phyloP scores from a whole-genome alignment of 2,329 filamentous ascomycete genomes.

The Apiospora hydei region DNA sequence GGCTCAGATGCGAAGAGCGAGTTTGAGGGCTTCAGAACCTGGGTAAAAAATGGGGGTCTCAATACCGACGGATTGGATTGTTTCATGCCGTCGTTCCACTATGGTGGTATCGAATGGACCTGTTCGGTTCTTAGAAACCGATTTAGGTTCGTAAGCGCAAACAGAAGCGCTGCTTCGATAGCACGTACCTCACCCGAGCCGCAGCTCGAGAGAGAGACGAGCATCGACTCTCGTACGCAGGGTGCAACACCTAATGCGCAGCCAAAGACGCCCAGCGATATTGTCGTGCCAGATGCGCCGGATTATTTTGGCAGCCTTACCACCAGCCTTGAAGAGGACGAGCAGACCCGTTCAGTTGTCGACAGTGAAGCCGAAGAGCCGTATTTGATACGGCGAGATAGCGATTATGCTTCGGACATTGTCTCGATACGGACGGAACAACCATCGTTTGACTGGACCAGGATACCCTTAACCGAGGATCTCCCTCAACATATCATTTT shows the following conservation, averaged over 20 bases:
- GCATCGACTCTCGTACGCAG: constrained; percentile 45
- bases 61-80: constrained; percentile 61
- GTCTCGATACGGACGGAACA: constrained; percentile 39
- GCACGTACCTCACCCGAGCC: constrained; percentile 50
- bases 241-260: constrained; percentile 46
- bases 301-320: constrained; percentile 41
- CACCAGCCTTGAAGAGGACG: constrained; percentile 33
- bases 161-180: constrained; percentile 46
- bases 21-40: constrained; percentile 71
- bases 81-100: constrained; percentile 62
- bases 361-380: constrained; percentile 36
- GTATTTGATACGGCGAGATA: constrained; percentile 31
- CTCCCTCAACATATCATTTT: constrained; percentile 77
- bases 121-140: constrained; percentile 73
- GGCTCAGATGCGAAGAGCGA: constrained; percentile 52
- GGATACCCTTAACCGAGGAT: constrained; percentile 67
- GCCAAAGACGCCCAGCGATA: constrained; percentile 44
- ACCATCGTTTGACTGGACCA: constrained; percentile 83
- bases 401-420: constrained; percentile 34
- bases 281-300: constrained; percentile 36
- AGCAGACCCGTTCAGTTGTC: constrained; percentile 30
- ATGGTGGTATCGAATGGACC: constrained; percentile 73
- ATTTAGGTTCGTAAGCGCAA: constrained; percentile 72
- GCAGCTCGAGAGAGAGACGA: constrained; percentile 44
- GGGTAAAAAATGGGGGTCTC: constrained; percentile 66